These are phyloP conservation scores for Citrus trifoliata DNA, from an alignment of 345 rosid genomes.

Conservation along the genomic window DNA sequence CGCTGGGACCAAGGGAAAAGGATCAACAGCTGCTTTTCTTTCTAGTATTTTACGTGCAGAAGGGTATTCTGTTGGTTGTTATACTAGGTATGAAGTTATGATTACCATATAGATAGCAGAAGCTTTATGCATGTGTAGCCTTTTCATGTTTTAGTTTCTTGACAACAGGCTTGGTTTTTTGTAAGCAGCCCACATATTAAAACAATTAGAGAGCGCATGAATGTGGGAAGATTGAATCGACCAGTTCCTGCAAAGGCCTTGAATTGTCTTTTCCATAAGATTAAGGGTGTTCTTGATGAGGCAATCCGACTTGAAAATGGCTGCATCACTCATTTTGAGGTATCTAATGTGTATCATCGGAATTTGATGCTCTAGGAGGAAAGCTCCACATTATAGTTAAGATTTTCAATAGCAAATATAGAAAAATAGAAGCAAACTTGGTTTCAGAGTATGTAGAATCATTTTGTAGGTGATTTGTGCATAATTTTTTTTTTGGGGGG, in stretches of 20 bases:
- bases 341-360: slow-evolving; percentile 1
- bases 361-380: background rate
- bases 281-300: slow-evolving; percentile 54
- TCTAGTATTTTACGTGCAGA: slow-evolving; percentile 68
- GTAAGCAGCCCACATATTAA: slow-evolving; percentile 70
- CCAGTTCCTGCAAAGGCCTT: slow-evolving; percentile 58
- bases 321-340: slow-evolving; percentile 88
- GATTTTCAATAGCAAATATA: background rate
- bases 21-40: slow-evolving; percentile 83
- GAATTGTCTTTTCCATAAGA: slow-evolving; percentile 49
- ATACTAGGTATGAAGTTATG: slow-evolving; percentile 54
- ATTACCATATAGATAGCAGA: background rate
- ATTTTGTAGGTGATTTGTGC: background rate
- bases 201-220: slow-evolving; percentile 78
- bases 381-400: background rate
- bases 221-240: slow-evolving; percentile 52
- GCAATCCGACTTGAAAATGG: slow-evolving; percentile 60
- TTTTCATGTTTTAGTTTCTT: slow-evolving; percentile 4
- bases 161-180: slow-evolving; percentile 12
- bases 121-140: background rate
- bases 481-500: background rate
- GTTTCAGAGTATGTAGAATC: background rate
- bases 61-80: slow-evolving; percentile 81
- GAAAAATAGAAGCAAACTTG: background rate
- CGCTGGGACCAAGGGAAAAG: slow-evolving; percentile 97